Evolutionary conservation across 2,329 filamentous ascomycete genomes (phyloP).

Genomic region (Lojkania enalia): DNA sequence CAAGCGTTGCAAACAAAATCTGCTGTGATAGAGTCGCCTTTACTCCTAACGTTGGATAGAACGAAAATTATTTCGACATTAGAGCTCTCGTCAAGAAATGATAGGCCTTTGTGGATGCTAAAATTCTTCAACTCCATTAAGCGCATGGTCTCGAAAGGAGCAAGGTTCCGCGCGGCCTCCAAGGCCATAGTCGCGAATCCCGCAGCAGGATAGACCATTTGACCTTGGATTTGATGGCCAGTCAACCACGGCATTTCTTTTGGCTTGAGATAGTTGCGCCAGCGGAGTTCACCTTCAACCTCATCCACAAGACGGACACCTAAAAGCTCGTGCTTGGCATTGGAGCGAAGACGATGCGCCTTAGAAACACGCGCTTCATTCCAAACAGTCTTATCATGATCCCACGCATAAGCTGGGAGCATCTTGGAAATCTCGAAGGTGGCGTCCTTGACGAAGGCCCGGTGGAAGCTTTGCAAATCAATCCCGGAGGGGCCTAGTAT

Average conservation of each 20-base stretch:
- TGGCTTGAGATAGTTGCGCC: slow-evolving; percentile 16
- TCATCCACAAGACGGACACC: not conserved
- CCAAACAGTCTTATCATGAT: slow-evolving; percentile 7
- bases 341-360: not conserved
- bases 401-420: slow-evolving; percentile 10
- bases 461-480: not conserved
- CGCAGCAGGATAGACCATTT: slow-evolving; percentile 51
- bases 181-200: slow-evolving; percentile 49
- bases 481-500: not conserved
- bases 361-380: slow-evolving; percentile 9
- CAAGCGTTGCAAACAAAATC: not conserved
- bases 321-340: slow-evolving; percentile 8
- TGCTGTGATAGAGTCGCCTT: not conserved
- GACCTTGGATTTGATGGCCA: slow-evolving; percentile 24
- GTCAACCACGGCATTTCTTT: slow-evolving; percentile 21
- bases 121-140: slow-evolving; percentile 14
- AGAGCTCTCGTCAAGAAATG: slow-evolving; percentile 1
- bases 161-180: slow-evolving; percentile 18
- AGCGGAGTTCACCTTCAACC: slow-evolving; percentile 5
- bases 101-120: slow-evolving; percentile 8
- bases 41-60: not conserved
- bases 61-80: not conserved
- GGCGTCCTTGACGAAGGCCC: not conserved
- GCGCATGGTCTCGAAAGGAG: not conserved
- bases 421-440: not conserved